phyloP scores from a whole-genome alignment of 2,329 filamentous ascomycete genomes.

The Colletotrichum falcatum region DNA sequence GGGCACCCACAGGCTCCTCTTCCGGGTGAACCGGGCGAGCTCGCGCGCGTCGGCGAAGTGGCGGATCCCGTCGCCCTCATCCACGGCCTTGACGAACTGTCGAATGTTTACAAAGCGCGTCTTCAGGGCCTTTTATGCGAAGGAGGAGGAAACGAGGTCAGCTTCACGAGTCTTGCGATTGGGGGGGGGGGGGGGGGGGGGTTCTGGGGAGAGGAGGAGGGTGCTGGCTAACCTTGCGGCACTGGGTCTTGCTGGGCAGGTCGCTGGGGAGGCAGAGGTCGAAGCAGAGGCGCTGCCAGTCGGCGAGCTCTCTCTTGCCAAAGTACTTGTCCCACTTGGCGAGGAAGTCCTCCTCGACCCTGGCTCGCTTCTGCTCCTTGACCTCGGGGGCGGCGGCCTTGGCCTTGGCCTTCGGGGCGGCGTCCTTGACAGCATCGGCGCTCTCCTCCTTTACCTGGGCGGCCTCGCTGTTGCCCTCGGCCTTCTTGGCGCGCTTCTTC shows the following conservation, averaged over 20 bases:
- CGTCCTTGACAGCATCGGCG: neutral
- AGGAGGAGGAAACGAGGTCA: neutral
- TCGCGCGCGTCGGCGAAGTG: conserved; percentile 49
- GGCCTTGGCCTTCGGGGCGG: neutral
- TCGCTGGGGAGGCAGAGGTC: conserved; percentile 56
- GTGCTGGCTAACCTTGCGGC: conserved; percentile 55
- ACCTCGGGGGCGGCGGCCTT: too few species aligned
- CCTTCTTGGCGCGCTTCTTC: neutral
- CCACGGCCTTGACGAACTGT: conserved; percentile 58
- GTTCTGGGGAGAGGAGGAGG: too few species aligned
- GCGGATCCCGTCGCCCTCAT: conserved; percentile 44
- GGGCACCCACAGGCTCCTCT: conserved; percentile 57
- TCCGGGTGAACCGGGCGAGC: conserved; percentile 53
- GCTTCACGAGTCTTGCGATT: neutral
- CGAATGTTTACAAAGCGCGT: conserved; percentile 61
- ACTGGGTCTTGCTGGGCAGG: conserved; percentile 58
- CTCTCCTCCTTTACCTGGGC: conserved; percentile 19
- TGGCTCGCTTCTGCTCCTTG: neutral
- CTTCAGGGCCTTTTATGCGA: conserved; percentile 54
- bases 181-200: neutral
- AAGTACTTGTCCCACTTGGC: conserved; percentile 49
- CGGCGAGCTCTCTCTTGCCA: conserved; percentile 49
- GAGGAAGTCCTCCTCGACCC: neutral
- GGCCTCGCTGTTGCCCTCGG: neutral
- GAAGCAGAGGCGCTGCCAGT: conserved; percentile 59